Evolutionary conservation across 495 filamentous ascomycete genomes (phyloP).

Genomic region (Cetradonia linearis): DNA sequence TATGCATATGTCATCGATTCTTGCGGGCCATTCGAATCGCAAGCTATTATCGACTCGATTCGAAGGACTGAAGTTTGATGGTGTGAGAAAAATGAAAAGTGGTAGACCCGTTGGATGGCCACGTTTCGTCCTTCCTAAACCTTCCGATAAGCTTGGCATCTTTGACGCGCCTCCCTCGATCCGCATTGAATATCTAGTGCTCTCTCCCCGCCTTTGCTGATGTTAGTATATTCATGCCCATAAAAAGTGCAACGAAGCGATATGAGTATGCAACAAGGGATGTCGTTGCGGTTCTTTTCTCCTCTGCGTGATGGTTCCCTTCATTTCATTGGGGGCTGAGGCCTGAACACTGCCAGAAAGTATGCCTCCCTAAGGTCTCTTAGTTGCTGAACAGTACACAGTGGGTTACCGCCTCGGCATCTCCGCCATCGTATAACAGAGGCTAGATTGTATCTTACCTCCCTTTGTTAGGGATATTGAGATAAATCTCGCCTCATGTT

Average conservation of each 20-base stretch:
- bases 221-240: no score
- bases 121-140: conserved; percentile 2
- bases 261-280: background rate
- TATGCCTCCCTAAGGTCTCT: background rate
- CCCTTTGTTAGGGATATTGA: no score
- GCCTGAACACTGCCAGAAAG: background rate
- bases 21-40: conserved; percentile 6
- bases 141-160: background rate
- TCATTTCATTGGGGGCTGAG: background rate
- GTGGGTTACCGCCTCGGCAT: background rate
- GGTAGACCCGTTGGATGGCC: background rate
- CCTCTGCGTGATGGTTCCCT: background rate
- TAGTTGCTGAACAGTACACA: background rate
- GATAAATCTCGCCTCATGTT: no score
- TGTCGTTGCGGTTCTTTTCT: background rate
- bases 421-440: background rate
- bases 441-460: no score
- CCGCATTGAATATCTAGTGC: background rate
- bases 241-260: background rate
- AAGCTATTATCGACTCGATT: conserved; percentile 5
- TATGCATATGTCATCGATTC: conserved; percentile 16
- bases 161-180: background rate
- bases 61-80: background rate
- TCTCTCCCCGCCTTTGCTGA: background rate
- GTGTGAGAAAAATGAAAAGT: no score